phyloP scores from a whole-genome alignment of 306 rosid species.

The Citrullus colocynthis region DNA sequence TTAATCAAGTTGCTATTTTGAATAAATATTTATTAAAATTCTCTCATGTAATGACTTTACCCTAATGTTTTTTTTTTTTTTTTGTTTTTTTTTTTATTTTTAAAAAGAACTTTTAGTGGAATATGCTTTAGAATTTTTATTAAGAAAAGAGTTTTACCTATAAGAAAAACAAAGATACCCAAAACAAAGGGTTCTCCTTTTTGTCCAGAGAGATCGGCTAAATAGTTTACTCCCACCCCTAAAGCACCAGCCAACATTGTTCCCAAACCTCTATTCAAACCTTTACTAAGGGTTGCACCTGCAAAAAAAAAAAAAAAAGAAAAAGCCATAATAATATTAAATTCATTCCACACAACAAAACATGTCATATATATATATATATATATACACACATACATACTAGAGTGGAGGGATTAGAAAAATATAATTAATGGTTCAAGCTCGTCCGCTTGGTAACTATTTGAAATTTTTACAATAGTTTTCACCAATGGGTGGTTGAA shows the following conservation, averaged over 20 bases:
- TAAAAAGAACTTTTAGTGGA: too few species aligned
- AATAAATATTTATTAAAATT: neutral
- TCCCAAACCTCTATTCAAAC: slow-evolving; percentile 72
- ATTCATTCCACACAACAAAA: neutral
- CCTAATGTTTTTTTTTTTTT: too few species aligned
- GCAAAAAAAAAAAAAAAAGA: neutral
- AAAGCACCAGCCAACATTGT: slow-evolving; percentile 69
- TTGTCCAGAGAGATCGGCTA: slow-evolving; percentile 47
- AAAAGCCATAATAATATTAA: neutral
- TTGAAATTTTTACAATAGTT: too few species aligned
- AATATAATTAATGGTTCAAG: too few species aligned
- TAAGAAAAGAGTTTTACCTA: slow-evolving; percentile 28
- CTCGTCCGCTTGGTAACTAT: too few species aligned
- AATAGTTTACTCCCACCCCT: slow-evolving; percentile 66
- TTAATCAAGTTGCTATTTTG: neutral
- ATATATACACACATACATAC: too few species aligned
- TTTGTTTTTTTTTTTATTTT: too few species aligned
- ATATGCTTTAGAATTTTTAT: neutral
- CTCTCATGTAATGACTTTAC: neutral
- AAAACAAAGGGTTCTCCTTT: slow-evolving; percentile 57
- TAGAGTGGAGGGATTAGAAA: too few species aligned
- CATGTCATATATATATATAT: too few species aligned
- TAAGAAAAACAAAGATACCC: slow-evolving; percentile 61
- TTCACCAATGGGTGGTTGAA: too few species aligned
- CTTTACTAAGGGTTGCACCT: slow-evolving; percentile 79